A percentile compares a stretch with the other conserved stretches of the same genome.
These are phyloP conservation scores for Lentinus tigrinus DNA, from an alignment of 768 basidiomycete genomes.

Conservation along the genomic window DNA sequence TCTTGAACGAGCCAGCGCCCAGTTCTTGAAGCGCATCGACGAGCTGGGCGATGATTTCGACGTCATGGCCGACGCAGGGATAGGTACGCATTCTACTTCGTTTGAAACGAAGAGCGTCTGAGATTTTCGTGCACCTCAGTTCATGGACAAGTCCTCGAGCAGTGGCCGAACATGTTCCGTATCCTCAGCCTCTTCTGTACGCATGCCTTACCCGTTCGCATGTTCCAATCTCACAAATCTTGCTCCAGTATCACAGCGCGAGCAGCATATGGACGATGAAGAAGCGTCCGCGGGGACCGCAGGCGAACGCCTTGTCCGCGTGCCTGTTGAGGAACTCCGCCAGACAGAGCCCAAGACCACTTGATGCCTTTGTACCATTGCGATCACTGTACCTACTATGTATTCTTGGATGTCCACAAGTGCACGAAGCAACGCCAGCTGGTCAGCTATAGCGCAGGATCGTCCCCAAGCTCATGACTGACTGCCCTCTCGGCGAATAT, in stretches of 20 bases:
- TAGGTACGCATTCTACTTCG: constrained; percentile 41
- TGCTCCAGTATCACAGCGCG: constrained; percentile 50
- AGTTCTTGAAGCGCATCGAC: constrained; percentile 68
- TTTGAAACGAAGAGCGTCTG: no score
- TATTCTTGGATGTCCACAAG: no score
- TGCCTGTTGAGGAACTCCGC: constrained; percentile 68
- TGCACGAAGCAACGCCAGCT: no score
- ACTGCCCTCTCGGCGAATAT: no score
- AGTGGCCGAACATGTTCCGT: constrained; percentile 84
- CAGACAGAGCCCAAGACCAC: constrained; percentile 19
- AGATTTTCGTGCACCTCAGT: constrained; percentile 44
- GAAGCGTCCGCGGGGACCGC: constrained; percentile 19
- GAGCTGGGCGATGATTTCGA: constrained; percentile 70
- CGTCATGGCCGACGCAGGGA: constrained; percentile 74
- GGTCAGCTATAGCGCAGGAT: no score
- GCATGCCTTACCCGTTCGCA: constrained; percentile 19
- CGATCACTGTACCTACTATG: no score
- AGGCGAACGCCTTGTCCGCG: constrained; percentile 70
- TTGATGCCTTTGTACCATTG: no score
- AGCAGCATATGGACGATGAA: constrained; percentile 30
- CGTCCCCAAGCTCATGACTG: no score
- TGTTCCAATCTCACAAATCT: not conserved
- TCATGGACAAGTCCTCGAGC: constrained; percentile 73
- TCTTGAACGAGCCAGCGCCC: constrained; percentile 59
- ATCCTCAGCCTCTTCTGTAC: constrained; percentile 68